These are phyloP conservation scores for Podospora pseudocomata DNA, from an alignment of 495 filamentous ascomycete species.

Conservation along the genomic window DNA sequence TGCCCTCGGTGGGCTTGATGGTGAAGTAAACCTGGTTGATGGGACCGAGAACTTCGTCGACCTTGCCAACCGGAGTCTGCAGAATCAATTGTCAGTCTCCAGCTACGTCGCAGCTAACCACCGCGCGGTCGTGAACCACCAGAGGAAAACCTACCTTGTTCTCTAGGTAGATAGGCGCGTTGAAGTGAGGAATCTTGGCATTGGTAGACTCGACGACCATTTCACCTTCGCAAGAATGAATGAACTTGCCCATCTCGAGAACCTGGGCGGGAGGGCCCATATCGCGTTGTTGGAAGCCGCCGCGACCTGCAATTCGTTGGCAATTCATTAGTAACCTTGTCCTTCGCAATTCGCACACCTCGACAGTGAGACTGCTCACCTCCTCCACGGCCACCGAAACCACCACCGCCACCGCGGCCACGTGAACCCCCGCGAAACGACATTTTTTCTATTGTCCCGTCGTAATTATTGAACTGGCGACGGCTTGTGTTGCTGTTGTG, in stretches of 20 bases:
- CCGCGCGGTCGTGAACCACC: not conserved
- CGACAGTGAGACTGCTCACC: constrained; percentile 11
- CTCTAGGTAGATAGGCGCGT: constrained; percentile 96
- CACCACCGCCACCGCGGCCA: constrained; percentile 29
- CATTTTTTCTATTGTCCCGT: constrained; percentile 20
- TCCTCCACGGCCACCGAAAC: constrained; percentile 25
- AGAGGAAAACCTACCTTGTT: constrained; percentile 66
- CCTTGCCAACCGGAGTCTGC: constrained; percentile 80
- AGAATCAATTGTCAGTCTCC: constrained; percentile 23
- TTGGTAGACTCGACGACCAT: constrained; percentile 93
- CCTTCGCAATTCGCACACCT: not conserved
- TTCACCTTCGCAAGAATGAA: constrained; percentile 94
- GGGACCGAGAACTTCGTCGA: constrained; percentile 91
- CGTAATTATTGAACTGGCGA: constrained; percentile 16
- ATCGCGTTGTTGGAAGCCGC: constrained; percentile 52
- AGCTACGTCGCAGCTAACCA: not conserved
- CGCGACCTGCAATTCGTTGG: constrained; percentile 39
- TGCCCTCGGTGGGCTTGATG: constrained; percentile 91
- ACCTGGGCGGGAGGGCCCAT: constrained; percentile 52
- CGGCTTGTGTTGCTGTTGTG: constrained; percentile 9
- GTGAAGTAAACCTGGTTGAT: constrained; percentile 98
- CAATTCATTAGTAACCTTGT: not conserved
- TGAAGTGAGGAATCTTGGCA: constrained; percentile 97
- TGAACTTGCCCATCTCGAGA: constrained; percentile 82
- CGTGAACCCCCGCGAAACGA: constrained; percentile 33